phyloP scores from a whole-genome alignment of 345 rosid species.

The Camelina laxa region DNA sequence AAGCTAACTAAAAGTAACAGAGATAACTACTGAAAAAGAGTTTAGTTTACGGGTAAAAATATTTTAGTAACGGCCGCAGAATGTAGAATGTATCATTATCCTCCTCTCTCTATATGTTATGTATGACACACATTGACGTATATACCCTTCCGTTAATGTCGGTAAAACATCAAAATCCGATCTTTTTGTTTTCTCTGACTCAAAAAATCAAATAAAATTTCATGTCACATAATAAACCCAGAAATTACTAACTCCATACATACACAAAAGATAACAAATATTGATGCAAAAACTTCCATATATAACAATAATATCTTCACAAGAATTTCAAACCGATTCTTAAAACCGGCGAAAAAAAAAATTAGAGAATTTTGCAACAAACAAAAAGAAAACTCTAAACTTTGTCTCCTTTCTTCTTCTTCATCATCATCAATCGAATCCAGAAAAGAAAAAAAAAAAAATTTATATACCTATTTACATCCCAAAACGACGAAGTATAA shows the following conservation, averaged over 20 bases:
- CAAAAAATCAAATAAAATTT: background rate
- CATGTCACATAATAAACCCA: constrained; percentile 4
- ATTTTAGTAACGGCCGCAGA: constrained; percentile 18
- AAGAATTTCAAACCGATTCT: constrained; percentile 35
- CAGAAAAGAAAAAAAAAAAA: background rate
- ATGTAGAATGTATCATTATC: background rate
- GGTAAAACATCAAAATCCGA: constrained; percentile 15
- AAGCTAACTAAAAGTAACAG: constrained; percentile 19
- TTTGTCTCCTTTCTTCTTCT: background rate
- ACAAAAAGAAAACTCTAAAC: constrained; percentile 22
- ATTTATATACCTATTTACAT: constrained; percentile 35
- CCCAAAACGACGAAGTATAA: constrained; percentile 20
- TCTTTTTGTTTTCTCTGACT: background rate
- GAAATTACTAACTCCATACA: background rate
- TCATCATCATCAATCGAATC: constrained; percentile 16
- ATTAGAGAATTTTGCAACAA: constrained; percentile 30
- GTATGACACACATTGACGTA: background rate
- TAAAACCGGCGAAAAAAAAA: constrained; percentile 42
- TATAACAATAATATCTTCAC: constrained; percentile 4
- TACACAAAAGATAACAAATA: background rate
- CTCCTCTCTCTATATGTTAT: background rate
- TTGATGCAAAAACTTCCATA: constrained; percentile 24
- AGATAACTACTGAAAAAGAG: constrained; percentile 3
- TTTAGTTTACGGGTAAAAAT: background rate
- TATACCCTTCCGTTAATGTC: constrained; percentile 32